A percentile compares a stretch with the other conserved stretches of the same genome.
Conservation (phyloP, 345 rosid species). For the Eucalyptus melliodora region DNA sequence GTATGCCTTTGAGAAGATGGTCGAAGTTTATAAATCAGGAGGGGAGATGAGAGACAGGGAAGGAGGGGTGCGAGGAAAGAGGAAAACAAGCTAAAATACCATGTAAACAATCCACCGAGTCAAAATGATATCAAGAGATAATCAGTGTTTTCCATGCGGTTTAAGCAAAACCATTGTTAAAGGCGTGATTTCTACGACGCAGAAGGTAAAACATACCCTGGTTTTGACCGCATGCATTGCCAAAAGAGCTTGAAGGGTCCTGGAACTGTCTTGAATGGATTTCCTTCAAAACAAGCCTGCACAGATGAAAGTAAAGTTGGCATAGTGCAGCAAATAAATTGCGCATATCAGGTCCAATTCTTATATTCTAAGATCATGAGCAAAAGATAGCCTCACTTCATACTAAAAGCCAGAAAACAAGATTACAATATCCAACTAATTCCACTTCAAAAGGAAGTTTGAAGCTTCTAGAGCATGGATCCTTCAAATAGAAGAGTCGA, state of each 20-base stretch:
- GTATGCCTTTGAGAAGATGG: not conserved
- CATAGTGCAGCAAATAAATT: not conserved
- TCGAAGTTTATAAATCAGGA: not conserved
- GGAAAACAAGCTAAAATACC: not conserved
- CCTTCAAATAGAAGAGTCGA: not conserved
- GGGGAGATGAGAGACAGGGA: not conserved
- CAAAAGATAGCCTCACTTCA: not conserved
- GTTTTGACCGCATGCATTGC: constrained; percentile 93
- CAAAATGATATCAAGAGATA: not conserved
- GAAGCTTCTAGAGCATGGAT: not conserved
- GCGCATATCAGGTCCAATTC: not conserved
- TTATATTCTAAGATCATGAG: not conserved
- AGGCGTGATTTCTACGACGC: not conserved
- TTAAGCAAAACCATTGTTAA: not conserved
- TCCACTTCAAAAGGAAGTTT: not conserved
- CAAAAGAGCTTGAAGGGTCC: constrained; percentile 95
- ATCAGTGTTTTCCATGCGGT: not conserved
- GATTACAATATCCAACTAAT: not conserved
- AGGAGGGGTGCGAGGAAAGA: not conserved
- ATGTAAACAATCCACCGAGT: not conserved
- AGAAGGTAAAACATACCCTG: constrained; percentile 47
- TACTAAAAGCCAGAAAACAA: not conserved
- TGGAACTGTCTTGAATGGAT: constrained; percentile 96
- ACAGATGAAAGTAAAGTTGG: not conserved
- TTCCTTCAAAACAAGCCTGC: constrained; percentile 95